phyloP scores from a whole-genome alignment of 306 rosid genomes.

The Quercus mongolica region DNA sequence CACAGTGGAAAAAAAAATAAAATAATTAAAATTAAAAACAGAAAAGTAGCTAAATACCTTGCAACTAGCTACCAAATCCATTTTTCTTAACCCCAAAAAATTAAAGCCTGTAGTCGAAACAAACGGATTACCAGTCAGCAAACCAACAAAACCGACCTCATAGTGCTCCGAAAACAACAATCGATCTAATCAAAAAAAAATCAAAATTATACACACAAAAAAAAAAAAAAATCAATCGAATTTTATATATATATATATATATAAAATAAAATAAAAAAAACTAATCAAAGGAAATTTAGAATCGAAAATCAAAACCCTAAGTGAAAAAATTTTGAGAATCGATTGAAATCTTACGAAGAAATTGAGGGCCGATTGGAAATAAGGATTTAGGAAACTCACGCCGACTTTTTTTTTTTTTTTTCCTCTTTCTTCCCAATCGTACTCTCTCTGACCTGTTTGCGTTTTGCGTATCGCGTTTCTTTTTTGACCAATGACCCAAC shows the following conservation, averaged over 20 bases:
- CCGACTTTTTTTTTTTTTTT: constrained; percentile 9
- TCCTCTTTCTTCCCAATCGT: neutral
- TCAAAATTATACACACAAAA: neutral
- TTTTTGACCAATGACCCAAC: constrained; percentile 49
- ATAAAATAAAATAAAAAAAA: constrained; percentile 1
- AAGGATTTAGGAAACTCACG: constrained; percentile 10
- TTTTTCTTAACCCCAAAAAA: constrained; percentile 10
- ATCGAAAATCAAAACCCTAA: neutral
- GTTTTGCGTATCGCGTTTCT: constrained; percentile 15
- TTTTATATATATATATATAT: too few species aligned
- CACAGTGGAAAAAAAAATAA: neutral
- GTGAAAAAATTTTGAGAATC: neutral
- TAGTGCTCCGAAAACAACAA: constrained; percentile 13
- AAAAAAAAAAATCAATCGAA: neutral
- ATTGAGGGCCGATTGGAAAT: neutral
- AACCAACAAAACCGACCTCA: constrained; percentile 18
- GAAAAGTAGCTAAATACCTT: constrained; percentile 33
- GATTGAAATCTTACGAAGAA: neutral
- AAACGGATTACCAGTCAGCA: constrained; percentile 7
- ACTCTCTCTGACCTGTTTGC: constrained; percentile 17
- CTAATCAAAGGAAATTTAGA: neutral
- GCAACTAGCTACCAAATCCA: constrained; percentile 61
- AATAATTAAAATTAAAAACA: neutral
- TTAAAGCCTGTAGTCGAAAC: neutral
- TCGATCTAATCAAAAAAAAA: constrained; percentile 33